Evolutionary conservation across 2,329 filamentous ascomycete species (phyloP).

Genomic region (Dryadomyces quercivorus): DNA sequence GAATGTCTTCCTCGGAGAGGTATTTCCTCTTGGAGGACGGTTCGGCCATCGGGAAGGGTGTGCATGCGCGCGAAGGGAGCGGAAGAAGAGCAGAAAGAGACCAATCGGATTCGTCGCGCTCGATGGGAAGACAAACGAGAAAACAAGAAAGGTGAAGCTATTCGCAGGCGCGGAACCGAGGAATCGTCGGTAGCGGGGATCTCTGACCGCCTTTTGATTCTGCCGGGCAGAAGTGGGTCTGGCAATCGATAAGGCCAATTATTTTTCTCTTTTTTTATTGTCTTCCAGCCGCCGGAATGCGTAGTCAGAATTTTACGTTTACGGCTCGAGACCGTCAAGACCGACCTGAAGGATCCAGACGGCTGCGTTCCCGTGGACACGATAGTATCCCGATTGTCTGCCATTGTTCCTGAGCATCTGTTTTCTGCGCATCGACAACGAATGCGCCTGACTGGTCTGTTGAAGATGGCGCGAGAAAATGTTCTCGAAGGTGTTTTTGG

Average conservation of each 20-base stretch:
- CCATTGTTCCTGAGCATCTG: neutral
- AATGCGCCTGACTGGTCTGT: conserved; percentile 19
- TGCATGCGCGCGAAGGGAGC: neutral
- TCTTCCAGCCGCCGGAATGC: neutral
- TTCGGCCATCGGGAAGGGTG: neutral
- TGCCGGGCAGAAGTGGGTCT: neutral
- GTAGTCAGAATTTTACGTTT: neutral
- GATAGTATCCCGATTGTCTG: neutral
- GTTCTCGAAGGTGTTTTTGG: conserved; percentile 47
- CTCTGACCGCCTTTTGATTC: conserved; percentile 2
- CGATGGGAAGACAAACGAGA: neutral
- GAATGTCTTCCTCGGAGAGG: conserved; percentile 12
- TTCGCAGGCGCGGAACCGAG: neutral
- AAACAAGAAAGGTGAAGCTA: neutral
- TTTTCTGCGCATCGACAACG: conserved; percentile 3
- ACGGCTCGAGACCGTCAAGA: neutral
- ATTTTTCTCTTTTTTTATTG: neutral
- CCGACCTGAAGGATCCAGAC: too few species aligned
- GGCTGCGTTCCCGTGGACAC: too few species aligned
- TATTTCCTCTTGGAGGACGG: neutral
- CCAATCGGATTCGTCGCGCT: neutral
- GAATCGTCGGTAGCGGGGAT: neutral
- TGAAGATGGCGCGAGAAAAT: conserved; percentile 41
- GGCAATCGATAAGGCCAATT: neutral
- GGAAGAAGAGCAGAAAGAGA: neutral